Base-by-base conservation (phyloP, 2,329 filamentous ascomycete genomes). In the Scytalidium sp. region DNA sequence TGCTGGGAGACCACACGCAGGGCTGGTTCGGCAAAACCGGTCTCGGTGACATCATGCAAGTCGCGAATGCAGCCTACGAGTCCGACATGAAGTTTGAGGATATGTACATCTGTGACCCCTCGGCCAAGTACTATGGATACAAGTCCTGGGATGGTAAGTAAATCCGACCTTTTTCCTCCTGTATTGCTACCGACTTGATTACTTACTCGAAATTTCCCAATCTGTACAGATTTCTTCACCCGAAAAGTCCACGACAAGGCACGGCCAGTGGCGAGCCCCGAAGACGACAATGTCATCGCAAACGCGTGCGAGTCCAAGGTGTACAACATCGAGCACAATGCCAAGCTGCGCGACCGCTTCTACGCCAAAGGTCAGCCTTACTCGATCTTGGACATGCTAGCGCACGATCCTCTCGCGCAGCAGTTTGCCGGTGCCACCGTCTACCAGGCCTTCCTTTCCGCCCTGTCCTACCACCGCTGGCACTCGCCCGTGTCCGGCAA, bases 301-400 rank as follows among this genome's bases (percentile, higher is more conserved):
- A 88, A 86, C 62, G 75, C 79, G 1, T 88, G 85, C 66, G 85
- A 89, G 61, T 83, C 80, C 11, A 76, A 74, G 39, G 75, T 79
- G 0, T 87, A 76, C 66, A 73, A 77, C 44, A 60, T 84, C 2
- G 70, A 68, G 7, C 67, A 64, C 22, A 57, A 78, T 42, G 78
- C 81, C 45, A 72, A 77, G 46, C 69, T 79, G 1, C 78, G 78
- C 19, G 83, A 86, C 58, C 65, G 66, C 6, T 89, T 89, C 72
- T 88, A 83, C 77, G 73, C 83, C 60, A 90, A 89, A 63, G 77
- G 75, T 8, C 83, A 88, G 65, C 83, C 83, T 0, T 89, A 88
- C 67, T 86, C 81, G 0, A 64, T 86, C 17, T 57, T 70, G 2
- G 79, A 87, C 61, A 87, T 87, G 81, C 70, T 89, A 3, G 76